A percentile compares a stretch with the other conserved stretches of the same genome.
Evolutionary conservation across 192 early-diverging fungal genomes (phyloP).

Genomic region (Podila clonocystis): DNA sequence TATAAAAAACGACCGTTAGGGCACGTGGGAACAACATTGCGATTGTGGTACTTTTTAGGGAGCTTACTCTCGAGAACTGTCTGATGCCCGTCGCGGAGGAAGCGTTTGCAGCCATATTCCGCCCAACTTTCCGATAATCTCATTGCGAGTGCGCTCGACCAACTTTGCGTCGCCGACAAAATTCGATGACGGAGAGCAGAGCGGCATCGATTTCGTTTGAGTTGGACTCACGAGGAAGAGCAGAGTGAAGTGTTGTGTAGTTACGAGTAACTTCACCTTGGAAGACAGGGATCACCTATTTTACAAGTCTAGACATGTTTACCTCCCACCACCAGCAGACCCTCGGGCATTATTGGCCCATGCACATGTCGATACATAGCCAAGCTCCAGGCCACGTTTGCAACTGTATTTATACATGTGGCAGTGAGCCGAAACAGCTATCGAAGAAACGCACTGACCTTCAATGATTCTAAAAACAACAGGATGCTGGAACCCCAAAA

Average conservation of each 20-base stretch:
- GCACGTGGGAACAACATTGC: too few relatives aligned
- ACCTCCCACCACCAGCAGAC: too few relatives aligned
- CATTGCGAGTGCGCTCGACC: constrained; percentile 70
- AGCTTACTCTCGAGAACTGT: constrained; percentile 70
- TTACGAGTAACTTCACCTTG: constrained; percentile 88
- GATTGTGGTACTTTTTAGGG: too few relatives aligned
- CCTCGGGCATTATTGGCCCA: too few relatives aligned
- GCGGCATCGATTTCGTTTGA: constrained; percentile 91
- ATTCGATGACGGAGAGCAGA: constrained; percentile 84
- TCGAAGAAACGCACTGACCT: too few relatives aligned
- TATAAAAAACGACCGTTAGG: neutral
- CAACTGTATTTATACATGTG: too few relatives aligned
- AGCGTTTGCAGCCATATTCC: constrained; percentile 89
- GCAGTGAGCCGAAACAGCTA: too few relatives aligned
- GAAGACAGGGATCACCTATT: constrained; percentile 83
- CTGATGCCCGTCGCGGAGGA: constrained; percentile 90
- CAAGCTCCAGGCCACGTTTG: too few relatives aligned
- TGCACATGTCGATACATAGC: too few relatives aligned
- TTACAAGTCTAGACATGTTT: too few relatives aligned
- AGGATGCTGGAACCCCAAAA: too few relatives aligned
- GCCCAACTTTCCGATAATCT: constrained; percentile 83
- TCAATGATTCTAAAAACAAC: too few relatives aligned
- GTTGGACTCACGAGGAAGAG: constrained; percentile 85
- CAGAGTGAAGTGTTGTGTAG: constrained; percentile 78
- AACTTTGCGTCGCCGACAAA: constrained; percentile 73